Conservation (phyloP, 2,329 filamentous ascomycete species). For the Thielaviopsis populi region DNA sequence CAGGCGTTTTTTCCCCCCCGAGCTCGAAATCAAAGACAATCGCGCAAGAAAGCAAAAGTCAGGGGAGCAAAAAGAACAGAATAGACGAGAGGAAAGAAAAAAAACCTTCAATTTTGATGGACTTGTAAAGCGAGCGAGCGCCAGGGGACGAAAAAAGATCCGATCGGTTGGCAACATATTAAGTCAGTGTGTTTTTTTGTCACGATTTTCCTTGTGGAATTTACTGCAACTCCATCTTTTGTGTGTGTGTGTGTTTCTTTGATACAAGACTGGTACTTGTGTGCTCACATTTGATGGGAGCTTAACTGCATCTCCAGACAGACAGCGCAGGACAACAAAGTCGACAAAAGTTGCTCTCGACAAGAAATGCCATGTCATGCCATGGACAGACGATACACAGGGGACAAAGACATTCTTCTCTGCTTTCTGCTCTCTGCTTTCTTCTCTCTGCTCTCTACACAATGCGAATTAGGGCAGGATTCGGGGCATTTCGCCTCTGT, state of each 20-base stretch:
- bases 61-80: conserved; percentile 3
- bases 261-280: no score
- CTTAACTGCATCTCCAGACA: no score
- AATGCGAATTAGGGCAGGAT: neutral
- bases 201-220: neutral
- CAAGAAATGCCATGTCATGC: neutral
- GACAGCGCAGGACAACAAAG: neutral
- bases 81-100: neutral
- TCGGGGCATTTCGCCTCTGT: neutral
- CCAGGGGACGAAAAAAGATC: conserved; percentile 11
- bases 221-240: neutral
- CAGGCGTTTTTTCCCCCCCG: neutral
- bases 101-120: neutral
- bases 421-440: neutral
- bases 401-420: conserved; percentile 5
- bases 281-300: no score
- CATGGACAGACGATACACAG: neutral
- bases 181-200: conserved; percentile 1
- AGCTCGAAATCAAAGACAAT: neutral
- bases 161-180: neutral
- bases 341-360: neutral
- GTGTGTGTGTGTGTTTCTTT: no score
- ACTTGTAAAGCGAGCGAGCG: neutral
- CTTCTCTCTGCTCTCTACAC: neutral
- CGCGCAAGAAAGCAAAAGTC: neutral